These are phyloP conservation scores for Aspergillus sergii DNA, from an alignment of 2,329 filamentous ascomycete genomes.

Conservation along the genomic window DNA sequence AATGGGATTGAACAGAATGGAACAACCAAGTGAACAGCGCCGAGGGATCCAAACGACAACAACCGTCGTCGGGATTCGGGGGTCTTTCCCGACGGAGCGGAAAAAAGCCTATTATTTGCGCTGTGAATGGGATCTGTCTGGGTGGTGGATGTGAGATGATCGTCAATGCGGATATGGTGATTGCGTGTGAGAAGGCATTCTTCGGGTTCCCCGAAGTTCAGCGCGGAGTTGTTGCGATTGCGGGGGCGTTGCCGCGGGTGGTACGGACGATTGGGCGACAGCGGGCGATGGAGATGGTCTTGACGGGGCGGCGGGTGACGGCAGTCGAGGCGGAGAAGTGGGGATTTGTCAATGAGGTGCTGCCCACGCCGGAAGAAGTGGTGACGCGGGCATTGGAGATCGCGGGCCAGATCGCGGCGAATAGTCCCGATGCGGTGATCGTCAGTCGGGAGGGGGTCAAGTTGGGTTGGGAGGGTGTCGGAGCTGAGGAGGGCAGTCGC, in stretches of 20 bases:
- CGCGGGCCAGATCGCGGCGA: slow-evolving; percentile 63
- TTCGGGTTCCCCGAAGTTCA: slow-evolving; percentile 75
- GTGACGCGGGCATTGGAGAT: slow-evolving; percentile 57
- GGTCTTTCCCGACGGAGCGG: slow-evolving; percentile 49
- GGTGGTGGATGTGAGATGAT: slow-evolving; percentile 79
- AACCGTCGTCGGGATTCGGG: slow-evolving; percentile 42
- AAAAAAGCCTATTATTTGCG: slow-evolving; percentile 73
- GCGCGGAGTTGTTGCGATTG: slow-evolving; percentile 70
- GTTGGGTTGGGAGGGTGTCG: slow-evolving; percentile 70
- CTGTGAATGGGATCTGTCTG: slow-evolving; percentile 73
- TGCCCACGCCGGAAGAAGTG: slow-evolving; percentile 23
- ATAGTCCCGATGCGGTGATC: slow-evolving; percentile 75
- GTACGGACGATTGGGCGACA: slow-evolving; percentile 67
- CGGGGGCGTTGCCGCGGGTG: slow-evolving; percentile 70
- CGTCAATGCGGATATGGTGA: slow-evolving; percentile 70
- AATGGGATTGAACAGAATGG: slow-evolving; percentile 31
- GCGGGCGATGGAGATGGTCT: slow-evolving; percentile 71
- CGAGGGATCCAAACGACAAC: slow-evolving; percentile 9
- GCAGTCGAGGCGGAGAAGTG: slow-evolving; percentile 65
- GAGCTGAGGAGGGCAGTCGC: slow-evolving; percentile 64
- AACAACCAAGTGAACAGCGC: slow-evolving; percentile 26
- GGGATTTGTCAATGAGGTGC: slow-evolving; percentile 70
- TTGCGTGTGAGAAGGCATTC: slow-evolving; percentile 58
- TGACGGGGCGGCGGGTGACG: slow-evolving; percentile 63
- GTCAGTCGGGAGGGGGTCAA: slow-evolving; percentile 72